Base-by-base conservation (phyloP, 2,329 filamentous ascomycete species). In the Colletotrichum graminicola region DNA sequence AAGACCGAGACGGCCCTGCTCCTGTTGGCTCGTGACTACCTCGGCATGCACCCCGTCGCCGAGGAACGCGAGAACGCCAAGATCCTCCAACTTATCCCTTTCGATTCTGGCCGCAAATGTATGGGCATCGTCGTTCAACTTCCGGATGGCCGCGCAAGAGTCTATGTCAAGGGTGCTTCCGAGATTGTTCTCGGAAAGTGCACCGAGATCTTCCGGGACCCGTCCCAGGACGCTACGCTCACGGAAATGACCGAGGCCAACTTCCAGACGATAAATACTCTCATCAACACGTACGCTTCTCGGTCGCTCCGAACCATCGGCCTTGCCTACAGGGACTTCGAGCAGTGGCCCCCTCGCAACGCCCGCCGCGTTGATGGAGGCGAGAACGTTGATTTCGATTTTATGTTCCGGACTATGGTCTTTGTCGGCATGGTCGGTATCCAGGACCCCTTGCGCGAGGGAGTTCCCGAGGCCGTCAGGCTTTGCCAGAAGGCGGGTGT, bases 241-340 rank as follows among this genome's bases (percentile, higher is more conserved):
- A 74, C 81, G 0, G 74, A 82, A 0, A 79, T 91, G 73, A 86
- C 85, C 14, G 79, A 83, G 32, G 85, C 88, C 55, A 88, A 91
- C 74, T 83, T 84, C 63, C 81, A 87, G 73, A 86, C 82, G 10
- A 79, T 97, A 73, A 88, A 89, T 74, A 83, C 86, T 29, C 85
- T 94, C 59, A 97, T 97, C 75, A 89, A 91, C 73, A 88, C 86
- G 57, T 97, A 97, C 78, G 94, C 94, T 12, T 90, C 88, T 34
- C 88, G 92, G 23, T 97, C 94, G 10, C 86, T 97, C 41, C 90
- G 94, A 73, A 97, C 94, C 1, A 97, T 97, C 75, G 93, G 91
- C 54, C 88, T 97, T 74, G 86, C 94, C 64, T 97, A 94, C 81
- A 92, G 91, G 67, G 94, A 97, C 76, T 97, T 96, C 75, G 89